A percentile compares a stretch with the other conserved stretches of the same genome.
Evolutionary conservation across 768 basidiomycete genomes (phyloP).

Genomic region (Tylopilus subfusipes): DNA sequence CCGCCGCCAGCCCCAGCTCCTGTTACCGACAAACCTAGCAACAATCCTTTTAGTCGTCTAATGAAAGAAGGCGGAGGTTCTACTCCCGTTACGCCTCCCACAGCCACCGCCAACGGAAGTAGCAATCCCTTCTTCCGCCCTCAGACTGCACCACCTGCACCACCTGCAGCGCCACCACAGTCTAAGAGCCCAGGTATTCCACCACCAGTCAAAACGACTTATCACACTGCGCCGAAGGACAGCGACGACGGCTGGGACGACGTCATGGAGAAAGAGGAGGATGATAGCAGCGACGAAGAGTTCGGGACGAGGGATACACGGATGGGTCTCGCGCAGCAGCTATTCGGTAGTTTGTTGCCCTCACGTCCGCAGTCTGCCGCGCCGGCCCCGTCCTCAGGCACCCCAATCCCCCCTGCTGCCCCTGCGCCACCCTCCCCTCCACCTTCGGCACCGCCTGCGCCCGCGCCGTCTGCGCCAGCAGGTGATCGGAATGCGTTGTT

Average conservation of each 20-base stretch:
- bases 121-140: slow-evolving; percentile 76
- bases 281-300: slow-evolving; percentile 79
- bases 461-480: slow-evolving; percentile 25
- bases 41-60: slow-evolving; percentile 79
- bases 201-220: slow-evolving; percentile 49
- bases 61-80: slow-evolving; percentile 45
- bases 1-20: slow-evolving; percentile 29
- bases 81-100: slow-evolving; percentile 17
- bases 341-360: slow-evolving; percentile 73
- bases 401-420: slow-evolving; percentile 31
- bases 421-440: slow-evolving; percentile 38
- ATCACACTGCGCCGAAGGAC: slow-evolving; percentile 57
- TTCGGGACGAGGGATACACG: slow-evolving; percentile 59
- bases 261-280: slow-evolving; percentile 67
- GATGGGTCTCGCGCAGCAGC: slow-evolving; percentile 67
- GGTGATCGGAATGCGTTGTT: slow-evolving; percentile 67
- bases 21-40: slow-evolving; percentile 48
- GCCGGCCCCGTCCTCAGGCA: slow-evolving; percentile 18
- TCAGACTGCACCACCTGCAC: slow-evolving; percentile 43
- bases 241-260: slow-evolving; percentile 84
- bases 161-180: slow-evolving; percentile 37
- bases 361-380: slow-evolving; percentile 57
- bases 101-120: slow-evolving; percentile 39
- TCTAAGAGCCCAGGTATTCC: slow-evolving; percentile 38
- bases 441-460: slow-evolving; percentile 32